A percentile compares a stretch with the other conserved stretches of the same genome.
phyloP scores from a whole-genome alignment of 257 asterid genomes.

The Plectranthus barbatus region DNA sequence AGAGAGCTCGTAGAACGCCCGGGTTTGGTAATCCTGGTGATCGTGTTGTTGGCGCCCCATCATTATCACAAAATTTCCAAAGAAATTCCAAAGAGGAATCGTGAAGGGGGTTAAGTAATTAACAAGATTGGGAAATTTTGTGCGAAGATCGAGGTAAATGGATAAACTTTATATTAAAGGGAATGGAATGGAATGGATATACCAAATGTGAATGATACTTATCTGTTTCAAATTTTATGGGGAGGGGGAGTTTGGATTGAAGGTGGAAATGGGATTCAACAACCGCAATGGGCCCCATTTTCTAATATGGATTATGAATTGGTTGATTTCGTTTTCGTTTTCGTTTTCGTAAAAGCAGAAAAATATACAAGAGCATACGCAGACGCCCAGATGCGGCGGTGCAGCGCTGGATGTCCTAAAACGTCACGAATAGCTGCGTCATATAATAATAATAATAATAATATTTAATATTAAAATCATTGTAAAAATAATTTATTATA shows the following conservation, averaged over 20 bases:
- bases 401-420: no score
- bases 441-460: no score
- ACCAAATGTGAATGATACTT: constrained; percentile 9
- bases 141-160: constrained; percentile 41
- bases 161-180: constrained; percentile 28
- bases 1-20: constrained; percentile 35
- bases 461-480: no score
- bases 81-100: background rate
- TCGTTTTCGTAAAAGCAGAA: no score
- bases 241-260: background rate
- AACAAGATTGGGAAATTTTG: background rate
- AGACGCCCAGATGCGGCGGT: no score
- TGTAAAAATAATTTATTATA: no score
- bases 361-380: no score
- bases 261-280: background rate
- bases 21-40: constrained; percentile 30
- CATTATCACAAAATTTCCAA: constrained; percentile 1
- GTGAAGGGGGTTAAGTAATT: background rate
- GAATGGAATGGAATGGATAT: constrained; percentile 10
- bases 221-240: constrained; percentile 10
- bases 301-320: background rate
- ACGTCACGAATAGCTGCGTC: no score
- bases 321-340: no score
- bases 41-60: constrained; percentile 29
- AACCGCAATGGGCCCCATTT: background rate